Evolutionary conservation across 2,329 filamentous ascomycete species (phyloP), one percentile per base, ranked within the genome.

Genomic region (Aspergillus carbonarius): DNA sequence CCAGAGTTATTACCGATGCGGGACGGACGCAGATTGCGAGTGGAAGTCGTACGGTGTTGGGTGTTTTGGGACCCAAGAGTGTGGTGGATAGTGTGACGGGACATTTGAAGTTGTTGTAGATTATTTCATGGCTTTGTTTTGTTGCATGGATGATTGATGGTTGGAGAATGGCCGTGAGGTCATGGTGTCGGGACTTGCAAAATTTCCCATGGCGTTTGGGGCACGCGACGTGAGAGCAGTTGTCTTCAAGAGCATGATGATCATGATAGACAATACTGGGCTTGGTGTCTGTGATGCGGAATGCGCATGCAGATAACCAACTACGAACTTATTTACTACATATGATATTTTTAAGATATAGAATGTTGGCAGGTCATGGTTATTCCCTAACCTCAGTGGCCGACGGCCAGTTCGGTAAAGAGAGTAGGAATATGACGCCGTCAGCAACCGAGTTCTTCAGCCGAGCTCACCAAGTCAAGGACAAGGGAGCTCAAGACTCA

Each of bases 11-110:
- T 65, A 88, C 91, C 70, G 95, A 99, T 77, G 95, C 95, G n/a
- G 95, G 95, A 13, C 85, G 95, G 61, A 99, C 95, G 47, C 95
- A 99, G 84, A 98, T 99, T 75, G 93, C 92, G 54, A 88, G 90
- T 44, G 93, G 95, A 17, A 97, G 92, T 74, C 84, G 91, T 74
- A 99, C 95, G 0, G 95, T 99, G 42, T 80, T 99, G 53, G 95
- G 95, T 0, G 87, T 93, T 34, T 78, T 86, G 59, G 93, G 89
- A 25, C 93, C 93, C 0, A 93, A 89, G 81, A 93, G 90, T 68
- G 80, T 93, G 57, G 88, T 99, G 51, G 92, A 99, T 74, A 80
- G 88, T 74, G 87, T 99, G 61, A 96, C 93, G 5, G 91, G 92
- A 1, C 82, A 88, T 60, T 78, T 97, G 76, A 96, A 95, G 83